These are phyloP conservation scores for Cutaneotrichosporon spelunceum DNA, from an alignment of 1,284 basidiomycete species.

Conservation along the genomic window DNA sequence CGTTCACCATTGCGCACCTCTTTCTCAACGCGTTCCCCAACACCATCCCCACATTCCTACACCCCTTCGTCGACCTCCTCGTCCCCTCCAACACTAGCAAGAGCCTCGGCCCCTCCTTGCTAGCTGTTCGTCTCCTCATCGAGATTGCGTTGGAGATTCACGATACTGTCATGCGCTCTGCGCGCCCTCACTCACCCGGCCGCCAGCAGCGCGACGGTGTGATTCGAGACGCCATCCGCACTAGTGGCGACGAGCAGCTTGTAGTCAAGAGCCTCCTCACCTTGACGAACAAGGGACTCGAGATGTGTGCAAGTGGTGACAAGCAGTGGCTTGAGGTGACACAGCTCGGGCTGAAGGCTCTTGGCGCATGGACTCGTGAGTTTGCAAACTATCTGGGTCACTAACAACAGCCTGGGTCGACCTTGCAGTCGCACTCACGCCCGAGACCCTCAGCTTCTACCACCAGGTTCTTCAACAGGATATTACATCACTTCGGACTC, in stretches of 20 bases:
- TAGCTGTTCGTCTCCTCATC: constrained; percentile 81
- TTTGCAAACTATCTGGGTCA: constrained; percentile 28
- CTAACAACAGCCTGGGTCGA: constrained; percentile 85
- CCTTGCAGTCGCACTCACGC: constrained; percentile 91
- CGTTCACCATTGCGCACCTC: constrained; percentile 91
- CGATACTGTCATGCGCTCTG: constrained; percentile 82
- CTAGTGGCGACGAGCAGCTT: constrained; percentile 71
- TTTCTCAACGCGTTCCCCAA: constrained; percentile 70
- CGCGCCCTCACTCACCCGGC: constrained; percentile 60
- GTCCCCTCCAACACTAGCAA: constrained; percentile 34
- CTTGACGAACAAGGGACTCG: constrained; percentile 72
- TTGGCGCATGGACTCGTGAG: constrained; percentile 91
- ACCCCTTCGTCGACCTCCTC: constrained; percentile 53
- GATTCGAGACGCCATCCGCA: constrained; percentile 83
- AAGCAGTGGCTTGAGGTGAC: constrained; percentile 69
- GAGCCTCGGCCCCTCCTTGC: constrained; percentile 74
- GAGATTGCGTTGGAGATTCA: constrained; percentile 91
- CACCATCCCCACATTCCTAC: constrained; percentile 48
- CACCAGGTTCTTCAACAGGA: constrained; percentile 75
- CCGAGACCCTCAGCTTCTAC: constrained; percentile 78
- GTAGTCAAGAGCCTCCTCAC: constrained; percentile 86
- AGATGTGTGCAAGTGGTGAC: constrained; percentile 56
- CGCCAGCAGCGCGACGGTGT: constrained; percentile 75
- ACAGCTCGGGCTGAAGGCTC: constrained; percentile 83
- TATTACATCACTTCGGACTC: constrained; percentile 70